Conservation (phyloP, 2,329 filamentous ascomycete species). For the Fusarium haematococcum region DNA sequence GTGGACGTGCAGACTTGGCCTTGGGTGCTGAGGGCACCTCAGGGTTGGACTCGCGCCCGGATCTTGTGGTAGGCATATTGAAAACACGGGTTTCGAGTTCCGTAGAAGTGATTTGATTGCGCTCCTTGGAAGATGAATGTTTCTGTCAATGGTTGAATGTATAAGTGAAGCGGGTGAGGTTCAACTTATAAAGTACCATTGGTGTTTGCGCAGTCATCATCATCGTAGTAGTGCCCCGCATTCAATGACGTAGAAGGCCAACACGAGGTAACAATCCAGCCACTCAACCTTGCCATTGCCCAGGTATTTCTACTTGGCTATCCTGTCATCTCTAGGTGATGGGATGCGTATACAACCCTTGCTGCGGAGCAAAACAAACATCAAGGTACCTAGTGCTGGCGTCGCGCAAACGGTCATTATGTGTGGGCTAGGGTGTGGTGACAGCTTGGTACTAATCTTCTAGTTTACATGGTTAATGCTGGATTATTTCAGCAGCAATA, state of each 20-base stretch:
- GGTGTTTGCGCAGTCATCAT: not conserved
- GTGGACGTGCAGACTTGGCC: not conserved
- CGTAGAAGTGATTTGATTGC: not conserved
- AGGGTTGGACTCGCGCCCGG: not conserved
- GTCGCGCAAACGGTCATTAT: not conserved
- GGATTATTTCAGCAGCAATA: not conserved
- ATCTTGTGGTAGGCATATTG: conserved; percentile 2
- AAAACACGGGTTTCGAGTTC: not conserved
- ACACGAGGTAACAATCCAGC: not conserved
- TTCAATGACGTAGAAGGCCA: not conserved
- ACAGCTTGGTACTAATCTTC: not conserved
- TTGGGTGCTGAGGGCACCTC: not conserved
- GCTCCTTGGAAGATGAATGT: not conserved
- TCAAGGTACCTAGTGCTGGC: not conserved
- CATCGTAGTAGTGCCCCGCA: not conserved
- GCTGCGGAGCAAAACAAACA: no score
- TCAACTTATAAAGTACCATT: not conserved
- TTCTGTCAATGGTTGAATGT: not conserved
- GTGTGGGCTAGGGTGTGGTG: not conserved
- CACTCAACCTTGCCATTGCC: not conserved
- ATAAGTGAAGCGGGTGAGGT: not conserved
- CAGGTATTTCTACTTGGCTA: not conserved
- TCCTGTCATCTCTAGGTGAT: not conserved
- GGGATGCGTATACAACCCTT: not conserved
- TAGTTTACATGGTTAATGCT: not conserved